Evolutionary conservation across 2,329 filamentous ascomycete species (phyloP).

Genomic region (Tolypocladium album): DNA sequence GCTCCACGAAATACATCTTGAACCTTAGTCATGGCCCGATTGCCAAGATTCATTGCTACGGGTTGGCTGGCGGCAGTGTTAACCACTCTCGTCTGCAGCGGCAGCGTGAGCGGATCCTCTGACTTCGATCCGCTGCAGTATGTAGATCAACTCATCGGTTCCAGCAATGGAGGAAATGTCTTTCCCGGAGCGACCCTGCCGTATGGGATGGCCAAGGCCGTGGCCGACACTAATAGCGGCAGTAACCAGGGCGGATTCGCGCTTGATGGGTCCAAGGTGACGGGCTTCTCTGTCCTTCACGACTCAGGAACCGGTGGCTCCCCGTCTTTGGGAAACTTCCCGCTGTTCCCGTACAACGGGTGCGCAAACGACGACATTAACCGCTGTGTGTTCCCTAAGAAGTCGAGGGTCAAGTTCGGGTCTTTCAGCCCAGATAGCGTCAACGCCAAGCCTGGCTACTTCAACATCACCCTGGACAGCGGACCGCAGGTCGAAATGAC

Average conservation of each 20-base stretch:
- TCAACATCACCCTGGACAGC: slow-evolving; percentile 47
- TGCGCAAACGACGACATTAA: slow-evolving; percentile 53
- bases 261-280: slow-evolving; percentile 35
- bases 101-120: neutral
- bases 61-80: neutral
- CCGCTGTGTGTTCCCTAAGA: slow-evolving; percentile 48
- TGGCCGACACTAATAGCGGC: slow-evolving; percentile 31
- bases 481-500: slow-evolving; percentile 58
- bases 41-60: neutral
- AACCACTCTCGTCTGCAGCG: neutral
- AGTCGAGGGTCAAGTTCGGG: slow-evolving; percentile 25
- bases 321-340: slow-evolving; percentile 62
- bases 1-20: neutral
- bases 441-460: slow-evolving; percentile 52
- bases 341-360: slow-evolving; percentile 54
- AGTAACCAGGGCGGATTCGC: slow-evolving; percentile 49
- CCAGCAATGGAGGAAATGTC: slow-evolving; percentile 25
- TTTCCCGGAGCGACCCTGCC: slow-evolving; percentile 32
- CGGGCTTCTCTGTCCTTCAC: slow-evolving; percentile 47
- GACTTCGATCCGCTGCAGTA: slow-evolving; percentile 19
- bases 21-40: neutral
- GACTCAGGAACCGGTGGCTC: slow-evolving; percentile 46
- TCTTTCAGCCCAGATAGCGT: slow-evolving; percentile 39
- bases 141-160: slow-evolving; percentile 27
- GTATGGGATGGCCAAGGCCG: slow-evolving; percentile 44